Percentiles rank a stretch among this genome's conserved stretches.
phyloP scores from a whole-genome alignment of 1,284 basidiomycete species.

The Moesziomyces parantarcticus region DNA sequence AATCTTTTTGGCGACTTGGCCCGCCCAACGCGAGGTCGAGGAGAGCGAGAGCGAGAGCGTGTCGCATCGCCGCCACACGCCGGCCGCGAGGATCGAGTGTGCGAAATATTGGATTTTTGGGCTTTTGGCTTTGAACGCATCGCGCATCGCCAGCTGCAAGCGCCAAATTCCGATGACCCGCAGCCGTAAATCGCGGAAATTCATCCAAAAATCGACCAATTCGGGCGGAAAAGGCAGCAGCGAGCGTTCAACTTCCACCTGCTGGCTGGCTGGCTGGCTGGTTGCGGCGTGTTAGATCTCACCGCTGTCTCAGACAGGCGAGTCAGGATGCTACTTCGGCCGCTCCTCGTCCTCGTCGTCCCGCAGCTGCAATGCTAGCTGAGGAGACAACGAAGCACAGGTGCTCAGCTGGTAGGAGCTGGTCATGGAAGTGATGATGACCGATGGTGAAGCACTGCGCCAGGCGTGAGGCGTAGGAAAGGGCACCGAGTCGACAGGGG shows the following conservation, averaged over 20 bases:
- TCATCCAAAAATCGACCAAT: background rate
- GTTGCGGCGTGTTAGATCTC: constrained; percentile 3
- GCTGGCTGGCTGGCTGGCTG: background rate
- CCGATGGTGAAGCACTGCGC: background rate
- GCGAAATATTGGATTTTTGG: no score
- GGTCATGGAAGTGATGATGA: no score
- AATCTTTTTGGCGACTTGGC: no score
- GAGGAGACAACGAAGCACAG: background rate
- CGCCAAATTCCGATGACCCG: constrained; percentile 3
- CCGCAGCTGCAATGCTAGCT: no score
- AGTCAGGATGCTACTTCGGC: background rate
- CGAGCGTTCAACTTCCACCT: background rate
- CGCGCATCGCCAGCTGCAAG: constrained; percentile 20
- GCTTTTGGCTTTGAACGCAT: constrained; percentile 3
- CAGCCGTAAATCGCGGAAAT: no score
- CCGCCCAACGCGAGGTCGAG: background rate
- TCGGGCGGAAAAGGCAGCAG: background rate
- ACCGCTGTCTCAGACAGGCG: background rate
- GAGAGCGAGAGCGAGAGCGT: constrained; percentile 16
- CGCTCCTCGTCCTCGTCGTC: background rate
- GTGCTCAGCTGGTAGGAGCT: background rate
- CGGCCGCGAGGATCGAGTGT: constrained; percentile 32
- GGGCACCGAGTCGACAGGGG: background rate
- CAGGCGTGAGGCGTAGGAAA: background rate
- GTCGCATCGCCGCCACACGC: constrained; percentile 9